A percentile compares a stretch with the other conserved stretches of the same genome.
These are phyloP conservation scores for Malus hybrid DNA, from an alignment of 331 rosid species.

Conservation along the genomic window DNA sequence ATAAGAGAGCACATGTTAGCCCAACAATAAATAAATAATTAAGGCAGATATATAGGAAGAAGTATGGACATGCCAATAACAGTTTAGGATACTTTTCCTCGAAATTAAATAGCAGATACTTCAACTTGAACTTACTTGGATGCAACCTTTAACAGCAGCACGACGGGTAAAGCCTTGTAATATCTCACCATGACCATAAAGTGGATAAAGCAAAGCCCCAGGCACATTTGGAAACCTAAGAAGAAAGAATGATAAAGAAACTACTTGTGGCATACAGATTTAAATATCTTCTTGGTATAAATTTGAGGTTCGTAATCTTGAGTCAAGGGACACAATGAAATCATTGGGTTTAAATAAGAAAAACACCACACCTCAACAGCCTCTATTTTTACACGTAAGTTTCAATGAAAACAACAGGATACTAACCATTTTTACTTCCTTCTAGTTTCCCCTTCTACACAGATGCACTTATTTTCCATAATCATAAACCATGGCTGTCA, in stretches of 20 bases:
- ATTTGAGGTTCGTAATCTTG: neutral
- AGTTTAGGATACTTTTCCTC: neutral
- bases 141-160: constrained; percentile 95
- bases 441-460: neutral
- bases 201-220: constrained; percentile 79
- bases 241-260: neutral
- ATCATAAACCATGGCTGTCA: neutral
- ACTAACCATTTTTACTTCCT: neutral
- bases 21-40: neutral
- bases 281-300: neutral
- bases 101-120: neutral
- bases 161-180: constrained; percentile 86
- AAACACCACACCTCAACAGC: neutral
- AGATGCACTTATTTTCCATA: neutral
- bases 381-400: neutral
- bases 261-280: neutral
- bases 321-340: neutral
- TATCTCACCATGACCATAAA: constrained; percentile 85
- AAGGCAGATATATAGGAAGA: neutral
- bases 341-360: neutral
- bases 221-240: constrained; percentile 69
- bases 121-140: constrained; percentile 59
- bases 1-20: neutral
- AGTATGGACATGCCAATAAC: neutral
- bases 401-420: neutral